Conservation (phyloP, 306 rosid species). For the Cyamopsis tetragonoloba region DNA sequence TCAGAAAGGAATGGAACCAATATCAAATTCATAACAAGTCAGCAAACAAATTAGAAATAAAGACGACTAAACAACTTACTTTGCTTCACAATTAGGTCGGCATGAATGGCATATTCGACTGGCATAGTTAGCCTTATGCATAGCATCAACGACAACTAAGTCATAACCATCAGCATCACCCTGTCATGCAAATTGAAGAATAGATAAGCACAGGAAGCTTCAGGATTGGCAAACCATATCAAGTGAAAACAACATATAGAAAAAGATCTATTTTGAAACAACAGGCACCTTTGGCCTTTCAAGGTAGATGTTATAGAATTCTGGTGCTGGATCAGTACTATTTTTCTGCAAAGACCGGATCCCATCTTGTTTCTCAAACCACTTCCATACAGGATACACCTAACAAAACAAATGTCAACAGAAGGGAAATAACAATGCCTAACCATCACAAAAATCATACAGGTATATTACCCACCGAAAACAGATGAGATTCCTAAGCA, state of each 20-base stretch:
- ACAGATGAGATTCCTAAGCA: neutral
- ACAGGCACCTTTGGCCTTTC: slow-evolving; percentile 91
- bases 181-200: slow-evolving; percentile 44
- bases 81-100: slow-evolving; percentile 98
- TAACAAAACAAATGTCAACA: slow-evolving; percentile 22
- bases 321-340: slow-evolving; percentile 94
- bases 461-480: slow-evolving; percentile 11
- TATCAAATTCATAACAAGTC: neutral
- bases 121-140: slow-evolving; percentile 99
- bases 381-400: slow-evolving; percentile 99
- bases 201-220: slow-evolving; percentile 2
- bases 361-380: slow-evolving; percentile 99
- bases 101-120: slow-evolving; percentile 99
- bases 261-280: slow-evolving; percentile 18
- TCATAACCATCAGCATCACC: slow-evolving; percentile 99
- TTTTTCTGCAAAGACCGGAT: slow-evolving; percentile 90
- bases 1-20: neutral
- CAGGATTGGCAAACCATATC: slow-evolving; percentile 5
- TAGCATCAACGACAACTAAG: slow-evolving; percentile 95
- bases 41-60: slow-evolving; percentile 4
- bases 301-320: slow-evolving; percentile 92
- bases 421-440: neutral
- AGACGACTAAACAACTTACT: slow-evolving; percentile 70
- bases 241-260: slow-evolving; percentile 11
- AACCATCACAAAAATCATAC: neutral